These are phyloP conservation scores for Filobasidium uniguttulatum DNA, from an alignment of 1,284 basidiomycete species.

Conservation along the genomic window DNA sequence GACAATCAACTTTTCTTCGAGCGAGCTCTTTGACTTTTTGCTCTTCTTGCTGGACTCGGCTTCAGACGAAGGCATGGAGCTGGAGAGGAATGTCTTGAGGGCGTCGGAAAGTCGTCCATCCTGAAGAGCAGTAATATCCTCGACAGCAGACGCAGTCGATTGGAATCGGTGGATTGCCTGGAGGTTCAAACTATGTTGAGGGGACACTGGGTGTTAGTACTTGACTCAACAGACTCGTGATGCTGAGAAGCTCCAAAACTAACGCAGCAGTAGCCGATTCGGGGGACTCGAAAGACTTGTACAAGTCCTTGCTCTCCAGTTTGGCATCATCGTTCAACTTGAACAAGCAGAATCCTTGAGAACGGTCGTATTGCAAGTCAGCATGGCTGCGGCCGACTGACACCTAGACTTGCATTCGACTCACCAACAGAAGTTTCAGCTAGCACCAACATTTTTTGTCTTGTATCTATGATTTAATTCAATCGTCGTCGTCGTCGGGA, in stretches of 20 bases:
- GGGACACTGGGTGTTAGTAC: slow-evolving; percentile 7
- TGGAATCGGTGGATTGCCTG: slow-evolving; percentile 93
- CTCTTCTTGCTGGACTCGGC: slow-evolving; percentile 29
- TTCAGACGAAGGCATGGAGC: slow-evolving; percentile 53
- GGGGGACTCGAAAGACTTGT: slow-evolving; percentile 83
- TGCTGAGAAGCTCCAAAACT: slow-evolving; percentile 31
- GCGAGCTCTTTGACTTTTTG: slow-evolving; percentile 63
- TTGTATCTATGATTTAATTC: too few relatives aligned
- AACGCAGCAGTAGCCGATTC: slow-evolving; percentile 84
- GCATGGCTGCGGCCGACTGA: not conserved
- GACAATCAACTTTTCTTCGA: slow-evolving; percentile 69
- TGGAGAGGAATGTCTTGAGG: slow-evolving; percentile 82
- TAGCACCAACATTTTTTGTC: slow-evolving; percentile 38
- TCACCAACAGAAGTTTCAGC: slow-evolving; percentile 36
- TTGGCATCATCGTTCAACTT: slow-evolving; percentile 85
- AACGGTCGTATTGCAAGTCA: slow-evolving; percentile 16
- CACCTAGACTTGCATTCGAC: not conserved
- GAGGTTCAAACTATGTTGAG: slow-evolving; percentile 58
- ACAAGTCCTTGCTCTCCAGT: slow-evolving; percentile 69
- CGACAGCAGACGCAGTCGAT: slow-evolving; percentile 95
- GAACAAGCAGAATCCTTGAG: slow-evolving; percentile 93
- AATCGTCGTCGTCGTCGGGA: not conserved
- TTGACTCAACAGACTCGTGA: not conserved
- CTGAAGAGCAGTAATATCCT: slow-evolving; percentile 86
- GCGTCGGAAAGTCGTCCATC: slow-evolving; percentile 85